These are phyloP conservation scores for Cyclanthera cordifolia DNA, from an alignment of 306 rosid genomes.

Conservation along the genomic window DNA sequence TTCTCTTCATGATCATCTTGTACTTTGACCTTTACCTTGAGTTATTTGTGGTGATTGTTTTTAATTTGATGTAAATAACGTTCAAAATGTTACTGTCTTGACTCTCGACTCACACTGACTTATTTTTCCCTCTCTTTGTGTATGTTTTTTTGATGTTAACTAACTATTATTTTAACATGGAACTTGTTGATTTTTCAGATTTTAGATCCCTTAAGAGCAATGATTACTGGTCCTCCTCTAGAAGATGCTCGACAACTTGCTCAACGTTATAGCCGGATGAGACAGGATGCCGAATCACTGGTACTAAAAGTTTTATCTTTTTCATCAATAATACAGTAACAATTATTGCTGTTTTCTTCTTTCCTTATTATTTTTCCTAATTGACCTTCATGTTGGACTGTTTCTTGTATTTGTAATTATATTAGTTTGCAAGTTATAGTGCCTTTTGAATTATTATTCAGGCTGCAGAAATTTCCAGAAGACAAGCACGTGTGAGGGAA, in stretches of 20 bases:
- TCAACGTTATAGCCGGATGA: constrained; percentile 89
- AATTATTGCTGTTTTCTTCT: neutral
- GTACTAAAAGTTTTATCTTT: constrained; percentile 22
- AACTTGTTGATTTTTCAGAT: constrained; percentile 34
- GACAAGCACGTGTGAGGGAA: constrained; percentile 72
- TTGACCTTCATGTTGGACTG: neutral
- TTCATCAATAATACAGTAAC: neutral
- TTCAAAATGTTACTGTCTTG: neutral
- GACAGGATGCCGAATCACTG: constrained; percentile 86
- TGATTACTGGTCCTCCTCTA: constrained; percentile 67
- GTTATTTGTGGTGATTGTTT: neutral
- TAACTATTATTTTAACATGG: neutral
- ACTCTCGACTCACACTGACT: neutral
- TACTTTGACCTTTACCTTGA: neutral
- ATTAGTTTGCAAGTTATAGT: neutral
- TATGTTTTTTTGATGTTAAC: neutral
- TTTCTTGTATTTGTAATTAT: constrained; percentile 3
- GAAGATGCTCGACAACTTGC: constrained; percentile 99
- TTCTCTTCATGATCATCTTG: neutral
- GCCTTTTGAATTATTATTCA: constrained; percentile 19
- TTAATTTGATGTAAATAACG: neutral
- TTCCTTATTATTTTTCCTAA: neutral
- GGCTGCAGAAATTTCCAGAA: constrained; percentile 64
- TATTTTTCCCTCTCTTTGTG: neutral
- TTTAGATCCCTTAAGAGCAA: constrained; percentile 91